Conservation (phyloP, 441 rosid species). For the Brassica balearica region DNA sequence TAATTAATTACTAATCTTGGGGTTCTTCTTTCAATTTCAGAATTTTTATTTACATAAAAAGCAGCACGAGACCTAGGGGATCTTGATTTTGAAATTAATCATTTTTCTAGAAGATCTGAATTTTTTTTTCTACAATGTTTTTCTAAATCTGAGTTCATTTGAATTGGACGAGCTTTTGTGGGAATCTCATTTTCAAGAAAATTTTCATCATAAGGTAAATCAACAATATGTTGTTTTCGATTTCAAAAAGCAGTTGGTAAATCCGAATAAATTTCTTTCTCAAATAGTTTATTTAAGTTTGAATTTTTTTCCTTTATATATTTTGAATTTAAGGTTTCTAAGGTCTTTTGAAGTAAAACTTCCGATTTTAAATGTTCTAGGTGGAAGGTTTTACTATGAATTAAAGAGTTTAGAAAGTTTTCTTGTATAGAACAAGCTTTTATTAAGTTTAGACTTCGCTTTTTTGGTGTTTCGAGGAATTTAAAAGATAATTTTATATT, state of each 20-base stretch:
- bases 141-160: too few relatives aligned
- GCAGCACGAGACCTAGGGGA: too few relatives aligned
- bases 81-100: too few relatives aligned
- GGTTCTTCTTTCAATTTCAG: too few relatives aligned
- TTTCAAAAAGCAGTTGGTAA: not conserved
- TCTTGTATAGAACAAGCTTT: not conserved
- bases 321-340: not conserved
- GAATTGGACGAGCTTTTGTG: too few relatives aligned
- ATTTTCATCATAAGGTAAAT: too few relatives aligned
- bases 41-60: too few relatives aligned
- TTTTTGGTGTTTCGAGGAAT: not conserved
- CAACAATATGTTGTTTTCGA: too few relatives aligned
- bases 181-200: too few relatives aligned
- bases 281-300: not conserved
- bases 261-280: not conserved
- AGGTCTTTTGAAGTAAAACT: not conserved
- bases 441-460: not conserved
- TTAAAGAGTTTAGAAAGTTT: not conserved
- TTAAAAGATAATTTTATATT: not conserved
- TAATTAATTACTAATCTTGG: too few relatives aligned
- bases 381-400: not conserved
- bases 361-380: not conserved
- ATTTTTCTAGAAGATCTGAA: too few relatives aligned
- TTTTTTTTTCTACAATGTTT: too few relatives aligned
- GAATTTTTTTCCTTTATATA: not conserved